These are phyloP conservation scores for Lantana camara DNA, from an alignment of 257 asterid genomes.

Conservation along the genomic window DNA sequence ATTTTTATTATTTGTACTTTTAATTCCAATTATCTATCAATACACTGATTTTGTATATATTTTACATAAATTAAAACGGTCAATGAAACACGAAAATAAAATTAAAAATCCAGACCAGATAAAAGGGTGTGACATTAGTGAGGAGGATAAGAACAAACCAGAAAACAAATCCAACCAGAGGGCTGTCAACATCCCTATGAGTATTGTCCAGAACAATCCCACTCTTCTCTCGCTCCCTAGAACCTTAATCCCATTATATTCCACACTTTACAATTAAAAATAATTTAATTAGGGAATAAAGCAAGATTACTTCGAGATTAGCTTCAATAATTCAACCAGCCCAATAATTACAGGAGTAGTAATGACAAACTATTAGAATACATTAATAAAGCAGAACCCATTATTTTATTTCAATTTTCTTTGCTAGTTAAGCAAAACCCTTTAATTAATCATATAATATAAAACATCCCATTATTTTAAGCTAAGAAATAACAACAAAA, in stretches of 20 bases:
- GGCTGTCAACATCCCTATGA: slow-evolving; percentile 39
- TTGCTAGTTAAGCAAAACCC: too few species aligned
- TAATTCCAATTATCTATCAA: too few species aligned
- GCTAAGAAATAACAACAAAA: slow-evolving; percentile 21
- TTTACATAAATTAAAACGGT: too few species aligned
- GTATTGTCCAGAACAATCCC: slow-evolving; percentile 43
- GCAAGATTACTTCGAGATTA: not conserved
- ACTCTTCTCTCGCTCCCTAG: not conserved
- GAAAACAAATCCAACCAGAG: slow-evolving; percentile 15
- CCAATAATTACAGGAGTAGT: slow-evolving; percentile 5
- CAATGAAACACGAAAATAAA: too few species aligned
- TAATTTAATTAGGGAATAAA: not conserved
- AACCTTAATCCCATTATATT: not conserved
- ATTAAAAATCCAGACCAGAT: too few species aligned
- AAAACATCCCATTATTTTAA: slow-evolving; percentile 19
- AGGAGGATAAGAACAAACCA: slow-evolving; percentile 43
- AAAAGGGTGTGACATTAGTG: slow-evolving; percentile 44
- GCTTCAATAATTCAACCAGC: not conserved
- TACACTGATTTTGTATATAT: too few species aligned
- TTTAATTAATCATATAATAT: too few species aligned
- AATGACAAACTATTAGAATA: not conserved
- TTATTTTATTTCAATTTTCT: not conserved
- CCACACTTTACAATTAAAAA: not conserved
- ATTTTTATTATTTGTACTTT: too few species aligned
- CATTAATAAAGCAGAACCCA: slow-evolving; percentile 20